phyloP scores from a whole-genome alignment of 345 rosid genomes.

The Iberis pinnata region DNA sequence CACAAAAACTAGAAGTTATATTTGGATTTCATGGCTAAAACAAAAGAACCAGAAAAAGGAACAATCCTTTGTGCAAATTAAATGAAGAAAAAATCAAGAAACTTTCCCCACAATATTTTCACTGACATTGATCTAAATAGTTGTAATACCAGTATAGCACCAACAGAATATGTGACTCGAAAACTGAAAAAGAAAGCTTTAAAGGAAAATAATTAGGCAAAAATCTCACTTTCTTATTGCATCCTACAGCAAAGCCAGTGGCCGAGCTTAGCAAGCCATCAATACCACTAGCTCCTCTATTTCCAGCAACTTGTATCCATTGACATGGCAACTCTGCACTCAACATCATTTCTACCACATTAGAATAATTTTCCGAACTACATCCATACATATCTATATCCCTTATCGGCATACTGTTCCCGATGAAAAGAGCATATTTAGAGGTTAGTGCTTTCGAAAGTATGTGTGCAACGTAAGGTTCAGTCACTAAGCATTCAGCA shows the following conservation, averaged over 20 bases:
- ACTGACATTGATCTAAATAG: background rate
- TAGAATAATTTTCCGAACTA: slow-evolving; percentile 32
- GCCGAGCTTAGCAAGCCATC: slow-evolving; percentile 96
- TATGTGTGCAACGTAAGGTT: slow-evolving; percentile 67
- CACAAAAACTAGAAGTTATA: background rate
- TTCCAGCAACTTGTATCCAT: slow-evolving; percentile 69
- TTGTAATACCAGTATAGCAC: background rate
- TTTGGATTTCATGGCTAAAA: slow-evolving; percentile 5
- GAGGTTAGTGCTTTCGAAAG: slow-evolving; percentile 54
- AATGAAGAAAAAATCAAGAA: slow-evolving; percentile 7
- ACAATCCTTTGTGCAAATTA: background rate
- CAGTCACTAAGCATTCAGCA: slow-evolving; percentile 56
- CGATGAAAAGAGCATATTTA: slow-evolving; percentile 70
- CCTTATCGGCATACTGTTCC: slow-evolving; percentile 95
- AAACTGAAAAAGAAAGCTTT: slow-evolving; percentile 7
- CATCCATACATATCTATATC: slow-evolving; percentile 86
- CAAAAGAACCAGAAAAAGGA: slow-evolving; percentile 5
- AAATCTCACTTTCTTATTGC: slow-evolving; percentile 66
- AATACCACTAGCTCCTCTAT: slow-evolving; percentile 98
- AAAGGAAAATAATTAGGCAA: background rate
- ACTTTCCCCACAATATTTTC: background rate
- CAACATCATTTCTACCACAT: slow-evolving; percentile 34
- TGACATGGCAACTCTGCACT: slow-evolving; percentile 44
- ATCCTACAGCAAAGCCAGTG: slow-evolving; percentile 81
- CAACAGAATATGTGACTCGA: slow-evolving; percentile 1